These are phyloP conservation scores for Thinopyrum elongatum DNA, from an alignment of 176 grass and related monocot species.

Conservation along the genomic window DNA sequence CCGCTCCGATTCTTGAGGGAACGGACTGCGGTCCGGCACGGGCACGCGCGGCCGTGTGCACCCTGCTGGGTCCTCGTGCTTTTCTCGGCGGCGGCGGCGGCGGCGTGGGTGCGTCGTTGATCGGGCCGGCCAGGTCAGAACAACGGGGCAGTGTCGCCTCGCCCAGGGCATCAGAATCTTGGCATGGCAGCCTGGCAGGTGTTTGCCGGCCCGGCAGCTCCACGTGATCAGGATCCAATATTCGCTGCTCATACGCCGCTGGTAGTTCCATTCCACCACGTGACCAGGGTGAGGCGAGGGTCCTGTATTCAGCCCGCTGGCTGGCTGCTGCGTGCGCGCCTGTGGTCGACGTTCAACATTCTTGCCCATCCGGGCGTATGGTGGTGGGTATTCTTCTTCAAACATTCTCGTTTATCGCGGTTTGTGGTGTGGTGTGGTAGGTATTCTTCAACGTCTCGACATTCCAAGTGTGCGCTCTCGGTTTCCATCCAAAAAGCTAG, in stretches of 20 bases:
- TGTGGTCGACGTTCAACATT: neutral
- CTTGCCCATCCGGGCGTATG: neutral
- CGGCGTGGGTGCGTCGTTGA: conserved; percentile 7
- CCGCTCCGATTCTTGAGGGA: neutral
- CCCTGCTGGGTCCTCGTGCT: neutral
- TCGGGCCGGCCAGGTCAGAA: neutral
- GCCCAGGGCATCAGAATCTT: conserved; percentile 5
- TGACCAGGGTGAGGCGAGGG: neutral
- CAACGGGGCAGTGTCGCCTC: neutral
- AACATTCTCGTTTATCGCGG: too few species aligned
- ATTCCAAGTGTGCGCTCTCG: neutral
- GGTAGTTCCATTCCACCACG: neutral
- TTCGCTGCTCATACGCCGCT: neutral
- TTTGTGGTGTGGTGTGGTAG: too few species aligned
- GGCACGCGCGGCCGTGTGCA: neutral
- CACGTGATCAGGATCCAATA: neutral
- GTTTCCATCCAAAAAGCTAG: neutral
- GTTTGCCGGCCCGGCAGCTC: neutral
- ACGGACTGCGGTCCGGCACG: neutral
- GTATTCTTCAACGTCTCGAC: too few species aligned
- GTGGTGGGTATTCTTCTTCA: too few species aligned
- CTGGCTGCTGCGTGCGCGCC: neutral
- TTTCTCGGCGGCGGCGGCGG: neutral
- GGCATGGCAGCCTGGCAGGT: neutral
- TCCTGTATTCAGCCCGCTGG: neutral